Evolutionary conservation across 2,329 filamentous ascomycete species (phyloP), one percentile per base, ranked within the genome.

Genomic region (Fragosphaeria purpurea): DNA sequence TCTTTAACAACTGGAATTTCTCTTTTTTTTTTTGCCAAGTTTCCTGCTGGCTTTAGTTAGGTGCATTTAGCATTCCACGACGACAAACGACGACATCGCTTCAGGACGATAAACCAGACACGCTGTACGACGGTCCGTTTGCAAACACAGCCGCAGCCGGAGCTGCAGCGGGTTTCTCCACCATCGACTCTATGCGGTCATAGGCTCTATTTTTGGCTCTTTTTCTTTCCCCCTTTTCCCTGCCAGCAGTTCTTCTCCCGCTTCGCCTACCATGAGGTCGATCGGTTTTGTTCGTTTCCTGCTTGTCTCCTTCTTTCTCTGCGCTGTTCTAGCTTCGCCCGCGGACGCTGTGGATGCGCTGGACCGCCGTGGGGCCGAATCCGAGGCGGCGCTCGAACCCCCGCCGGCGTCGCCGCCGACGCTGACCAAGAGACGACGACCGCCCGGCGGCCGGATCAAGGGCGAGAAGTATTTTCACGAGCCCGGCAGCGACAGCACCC

Each of bases 391-490:
- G 9, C 35, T 48, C 9, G 48, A 44, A 7, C n/a, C 38, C 33
- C 41, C 41, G 6, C 48, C 51, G 7, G 45, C 35, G 41, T 50
- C 48, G 7, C 49, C 46, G 6, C 52, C 13, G 41, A 10, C 6
- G 41, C 13, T 5, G 32, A 44, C 47, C 33, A 11, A 31, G 4
- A 53, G 50, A 47, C 33, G 51, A 13, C 48, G 46, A 5, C 49
- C 41, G 22, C 46, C 49, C 35, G 30, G 41, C 9, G 35, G 44
- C 2, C 52, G 32, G 6, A 46, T 11, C 6, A 37, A 34, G 32
- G 46, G 31, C 35, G 63, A 61, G 50, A 85, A 85, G 61, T 85
- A 85, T 65, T 85, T 85, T 65, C 70, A 75, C 51, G 83, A 87
- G 62, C 78, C 82, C 0, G 82, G 83, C 47, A 69, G 67, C 49